Percentiles rank a stretch among this genome's conserved stretches.
phyloP scores from a whole-genome alignment of 139 green algal species.

The Edaphochlamys debaryana region DNA sequence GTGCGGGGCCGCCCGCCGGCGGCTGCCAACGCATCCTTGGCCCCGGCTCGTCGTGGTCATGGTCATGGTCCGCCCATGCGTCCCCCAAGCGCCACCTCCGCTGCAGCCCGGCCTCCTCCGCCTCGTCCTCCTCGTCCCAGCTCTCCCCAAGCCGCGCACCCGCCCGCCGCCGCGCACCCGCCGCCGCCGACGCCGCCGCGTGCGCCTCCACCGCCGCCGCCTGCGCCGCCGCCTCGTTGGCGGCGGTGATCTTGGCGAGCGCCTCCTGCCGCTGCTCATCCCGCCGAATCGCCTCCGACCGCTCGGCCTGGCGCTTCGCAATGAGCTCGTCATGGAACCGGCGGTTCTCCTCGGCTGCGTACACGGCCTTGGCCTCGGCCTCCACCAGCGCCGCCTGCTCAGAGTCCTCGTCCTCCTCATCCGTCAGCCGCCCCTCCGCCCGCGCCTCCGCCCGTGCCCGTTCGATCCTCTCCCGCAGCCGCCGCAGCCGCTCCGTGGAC shows the following conservation, averaged over 20 bases:
- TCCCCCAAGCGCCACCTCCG: not conserved
- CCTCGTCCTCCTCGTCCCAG: not conserved
- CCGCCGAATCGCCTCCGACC: not conserved
- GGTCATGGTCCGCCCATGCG: no score
- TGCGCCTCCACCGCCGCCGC: not conserved
- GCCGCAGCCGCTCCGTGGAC: slow-evolving; percentile 3
- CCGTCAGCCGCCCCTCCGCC: not conserved
- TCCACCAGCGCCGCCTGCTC: not conserved
- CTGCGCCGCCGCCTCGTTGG: not conserved
- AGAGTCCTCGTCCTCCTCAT: not conserved
- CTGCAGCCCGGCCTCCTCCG: not conserved
- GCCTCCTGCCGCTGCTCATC: not conserved
- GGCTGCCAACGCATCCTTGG: no score
- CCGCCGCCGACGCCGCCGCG: no score
- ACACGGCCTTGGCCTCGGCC: not conserved
- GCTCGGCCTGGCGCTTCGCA: not conserved
- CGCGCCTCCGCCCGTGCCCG: not conserved
- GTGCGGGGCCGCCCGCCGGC: no score
- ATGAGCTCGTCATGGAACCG: not conserved
- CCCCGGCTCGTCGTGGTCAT: no score
- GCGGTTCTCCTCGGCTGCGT: slow-evolving; percentile 1
- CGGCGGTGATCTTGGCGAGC: no score
- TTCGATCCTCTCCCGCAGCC: not conserved
- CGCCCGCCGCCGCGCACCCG: no score
- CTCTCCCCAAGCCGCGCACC: no score